Conservation (phyloP, 331 rosid species). For the Telfairia occidentalis region DNA sequence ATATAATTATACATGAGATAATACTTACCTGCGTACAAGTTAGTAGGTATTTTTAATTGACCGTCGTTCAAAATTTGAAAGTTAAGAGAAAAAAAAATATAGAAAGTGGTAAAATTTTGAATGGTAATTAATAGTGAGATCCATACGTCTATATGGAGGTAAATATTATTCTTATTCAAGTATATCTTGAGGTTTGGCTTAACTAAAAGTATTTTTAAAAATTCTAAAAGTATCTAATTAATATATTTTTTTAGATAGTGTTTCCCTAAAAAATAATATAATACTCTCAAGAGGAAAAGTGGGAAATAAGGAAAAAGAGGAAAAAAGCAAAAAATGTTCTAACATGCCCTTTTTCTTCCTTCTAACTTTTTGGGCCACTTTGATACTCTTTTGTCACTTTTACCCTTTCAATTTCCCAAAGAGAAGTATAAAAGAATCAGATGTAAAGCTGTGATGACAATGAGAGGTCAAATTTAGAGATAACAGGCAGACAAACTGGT, state of each 20-base stretch:
- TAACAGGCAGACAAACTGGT: not conserved
- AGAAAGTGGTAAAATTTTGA: too few species aligned
- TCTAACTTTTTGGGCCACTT: not conserved
- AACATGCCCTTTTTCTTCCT: not conserved
- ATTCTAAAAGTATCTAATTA: not conserved
- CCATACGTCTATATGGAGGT: too few species aligned
- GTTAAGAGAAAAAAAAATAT: too few species aligned
- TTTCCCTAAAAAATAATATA: not conserved
- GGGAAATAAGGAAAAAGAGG: not conserved
- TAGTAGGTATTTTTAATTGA: too few species aligned
- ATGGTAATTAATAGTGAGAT: too few species aligned
- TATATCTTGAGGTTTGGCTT: not conserved
- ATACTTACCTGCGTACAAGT: too few species aligned
- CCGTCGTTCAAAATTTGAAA: too few species aligned
- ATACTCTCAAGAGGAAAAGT: not conserved
- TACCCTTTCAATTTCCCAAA: conserved; percentile 2
- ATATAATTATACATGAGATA: not conserved
- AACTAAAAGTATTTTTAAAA: not conserved
- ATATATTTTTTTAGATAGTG: not conserved
- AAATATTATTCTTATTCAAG: too few species aligned
- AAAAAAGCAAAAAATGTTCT: conserved; percentile 6
- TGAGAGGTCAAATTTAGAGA: not conserved
- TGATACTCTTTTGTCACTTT: not conserved
- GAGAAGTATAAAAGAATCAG: conserved; percentile 10
- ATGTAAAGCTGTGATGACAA: not conserved